A percentile compares a stretch with the other conserved stretches of the same genome.
Conservation (phyloP, 106 monocot genomes). For the Acorus gramineus region DNA sequence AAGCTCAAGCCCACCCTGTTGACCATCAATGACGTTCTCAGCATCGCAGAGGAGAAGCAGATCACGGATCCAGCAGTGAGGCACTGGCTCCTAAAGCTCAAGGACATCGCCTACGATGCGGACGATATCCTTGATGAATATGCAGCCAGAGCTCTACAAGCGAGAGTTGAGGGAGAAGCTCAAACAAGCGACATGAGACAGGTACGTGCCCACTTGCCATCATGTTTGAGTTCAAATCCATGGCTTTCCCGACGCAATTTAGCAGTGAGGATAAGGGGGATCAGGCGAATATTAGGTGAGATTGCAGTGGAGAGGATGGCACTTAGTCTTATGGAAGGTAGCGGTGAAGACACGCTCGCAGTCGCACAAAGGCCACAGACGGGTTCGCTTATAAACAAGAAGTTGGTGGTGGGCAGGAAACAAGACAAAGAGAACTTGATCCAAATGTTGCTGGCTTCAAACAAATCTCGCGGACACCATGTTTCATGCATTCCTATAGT, state of each 20-base stretch:
- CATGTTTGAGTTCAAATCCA: too few relatives aligned
- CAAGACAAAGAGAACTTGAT: too few relatives aligned
- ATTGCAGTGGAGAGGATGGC: neutral
- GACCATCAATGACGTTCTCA: too few relatives aligned
- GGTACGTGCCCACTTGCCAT: too few relatives aligned
- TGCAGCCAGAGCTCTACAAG: neutral
- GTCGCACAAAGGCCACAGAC: neutral
- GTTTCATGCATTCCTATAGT: neutral
- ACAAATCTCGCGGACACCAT: too few relatives aligned
- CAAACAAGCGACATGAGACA: neutral
- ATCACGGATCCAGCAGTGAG: neutral
- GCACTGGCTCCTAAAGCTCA: neutral
- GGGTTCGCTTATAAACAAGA: too few relatives aligned
- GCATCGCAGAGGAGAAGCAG: neutral
- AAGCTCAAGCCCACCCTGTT: too few relatives aligned
- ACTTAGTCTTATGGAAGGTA: neutral
- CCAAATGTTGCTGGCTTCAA: too few relatives aligned
- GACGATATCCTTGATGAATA: neutral
- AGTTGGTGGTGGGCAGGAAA: too few relatives aligned
- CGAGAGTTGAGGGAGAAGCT: neutral
- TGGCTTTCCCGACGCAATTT: neutral
- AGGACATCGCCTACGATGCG: neutral
- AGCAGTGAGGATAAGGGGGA: constrained; percentile 4
- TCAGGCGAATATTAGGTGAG: constrained; percentile 9
- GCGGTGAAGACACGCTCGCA: neutral